Base-by-base conservation (phyloP, 306 rosid genomes). In the Vicia faba region DNA sequence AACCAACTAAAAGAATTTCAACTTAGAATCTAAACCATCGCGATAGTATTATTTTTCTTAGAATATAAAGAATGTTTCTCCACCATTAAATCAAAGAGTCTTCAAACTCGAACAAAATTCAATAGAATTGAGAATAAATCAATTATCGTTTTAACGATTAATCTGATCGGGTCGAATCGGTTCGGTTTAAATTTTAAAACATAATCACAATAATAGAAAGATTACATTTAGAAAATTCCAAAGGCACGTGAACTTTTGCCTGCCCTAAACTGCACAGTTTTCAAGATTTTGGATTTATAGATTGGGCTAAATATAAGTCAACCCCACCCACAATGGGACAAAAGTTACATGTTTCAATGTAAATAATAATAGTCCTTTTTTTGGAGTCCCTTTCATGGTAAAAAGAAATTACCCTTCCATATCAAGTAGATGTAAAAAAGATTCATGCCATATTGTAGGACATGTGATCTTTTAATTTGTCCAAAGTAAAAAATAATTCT, bases 171-270 rank as follows among this genome's bases (percentile, higher is more conserved):
- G 2, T 45, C 0, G 2, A 45, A 45, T 2, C 4, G 19, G 3
- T 14, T 45, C 10, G 4, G 6, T 45, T 2, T 8, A 11, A 20
- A 2, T 51, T 51, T 51, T 51, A 19, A 20, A 20, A 20, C 1
- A 10, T 11, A 0, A 51, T 9, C 4, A 11, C 3, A 4, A 15
- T 18, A 5, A 64, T 39, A 29, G 8, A 19, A 69, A 60, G 58
- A 36, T 48, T 5, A 14, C 41, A 11, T 50, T 78, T 60, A 53
- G 45, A 9, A 60, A 33, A 38, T 10, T 9, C 53, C 61, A 48
- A 48, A 12, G 72, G 49, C 85, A n/a, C 84, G 84, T 84, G 89
- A 86, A 61, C 75, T 56, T 28, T 65, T 67, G 81, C 57, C 71
- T 38, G 71, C 23, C 46, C 46, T 36, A 54, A 1, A 62, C 54